Conservation (phyloP, 225 moss, liverwort and hornwort genomes). For the Marchantia paleacea region DNA sequence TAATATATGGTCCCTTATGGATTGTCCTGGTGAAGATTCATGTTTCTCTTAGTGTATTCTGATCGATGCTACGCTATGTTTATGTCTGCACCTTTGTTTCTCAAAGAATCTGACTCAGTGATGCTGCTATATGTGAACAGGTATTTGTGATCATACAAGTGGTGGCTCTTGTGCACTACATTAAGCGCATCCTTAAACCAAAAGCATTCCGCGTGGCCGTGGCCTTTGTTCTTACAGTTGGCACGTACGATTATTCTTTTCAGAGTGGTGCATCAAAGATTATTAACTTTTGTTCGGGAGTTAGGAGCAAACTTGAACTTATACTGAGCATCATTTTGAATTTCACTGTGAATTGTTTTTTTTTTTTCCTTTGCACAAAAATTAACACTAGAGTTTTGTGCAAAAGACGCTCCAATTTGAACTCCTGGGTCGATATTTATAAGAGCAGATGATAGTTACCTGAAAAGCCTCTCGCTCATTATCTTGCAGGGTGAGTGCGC, state of each 20-base stretch:
- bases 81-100: not conserved
- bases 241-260: slow-evolving; percentile 61
- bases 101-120: slow-evolving; percentile 5
- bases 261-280: not conserved
- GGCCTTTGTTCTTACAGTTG: slow-evolving; percentile 73
- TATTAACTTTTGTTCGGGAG: not conserved
- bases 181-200: slow-evolving; percentile 65
- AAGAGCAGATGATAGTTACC: not conserved
- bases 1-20: too few relatives aligned
- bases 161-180: slow-evolving; percentile 79
- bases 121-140: slow-evolving; percentile 39
- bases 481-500: slow-evolving; percentile 16
- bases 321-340: not conserved
- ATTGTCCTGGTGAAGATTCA: too few relatives aligned
- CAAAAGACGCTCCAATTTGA: too few relatives aligned
- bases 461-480: not conserved
- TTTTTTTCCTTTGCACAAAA: not conserved
- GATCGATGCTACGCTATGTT: too few relatives aligned
- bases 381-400: too few relatives aligned
- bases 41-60: too few relatives aligned
- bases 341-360: not conserved
- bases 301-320: not conserved
- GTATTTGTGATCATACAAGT: slow-evolving; percentile 96
- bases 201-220: slow-evolving; percentile 81
- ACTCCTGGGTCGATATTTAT: too few relatives aligned